phyloP scores from a whole-genome alignment of 257 asterid species.

The Paraleonurus japonicus region DNA sequence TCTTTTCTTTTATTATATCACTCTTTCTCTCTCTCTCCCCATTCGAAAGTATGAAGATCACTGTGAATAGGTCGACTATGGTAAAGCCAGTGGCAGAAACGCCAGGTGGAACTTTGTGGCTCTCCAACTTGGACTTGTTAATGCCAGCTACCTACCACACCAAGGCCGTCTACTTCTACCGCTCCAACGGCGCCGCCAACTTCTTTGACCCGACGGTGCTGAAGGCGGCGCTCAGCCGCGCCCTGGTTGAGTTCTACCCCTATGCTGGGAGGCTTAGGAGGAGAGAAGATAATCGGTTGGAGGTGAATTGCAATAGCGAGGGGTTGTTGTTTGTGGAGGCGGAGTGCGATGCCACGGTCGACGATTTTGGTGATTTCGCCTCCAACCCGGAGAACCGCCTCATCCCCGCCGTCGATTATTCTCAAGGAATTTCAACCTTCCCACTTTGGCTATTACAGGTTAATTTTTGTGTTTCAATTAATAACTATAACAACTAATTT shows the following conservation, averaged over 20 bases:
- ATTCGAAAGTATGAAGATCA: slow-evolving; percentile 24
- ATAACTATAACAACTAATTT: no score
- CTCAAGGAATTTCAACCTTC: slow-evolving; percentile 40
- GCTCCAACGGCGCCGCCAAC: slow-evolving; percentile 30
- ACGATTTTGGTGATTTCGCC: slow-evolving; percentile 55
- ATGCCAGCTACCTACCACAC: slow-evolving; percentile 42
- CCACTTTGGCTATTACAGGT: slow-evolving; percentile 71
- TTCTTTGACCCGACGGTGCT: slow-evolving; percentile 55
- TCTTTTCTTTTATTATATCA: no score
- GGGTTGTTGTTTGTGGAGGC: slow-evolving; percentile 72
- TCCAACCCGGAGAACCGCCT: slow-evolving; percentile 52
- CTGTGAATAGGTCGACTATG: slow-evolving; percentile 27
- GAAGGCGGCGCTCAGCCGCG: slow-evolving; percentile 48
- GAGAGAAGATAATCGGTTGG: slow-evolving; percentile 45
- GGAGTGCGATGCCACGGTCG: slow-evolving; percentile 44
- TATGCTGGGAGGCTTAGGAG: slow-evolving; percentile 44
- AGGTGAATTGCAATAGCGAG: slow-evolving; percentile 55
- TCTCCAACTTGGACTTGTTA: slow-evolving; percentile 53
- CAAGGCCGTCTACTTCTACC: slow-evolving; percentile 42
- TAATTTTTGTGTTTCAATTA: background rate
- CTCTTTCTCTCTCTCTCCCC: background rate
- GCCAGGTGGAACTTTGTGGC: slow-evolving; percentile 48
- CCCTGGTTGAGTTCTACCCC: no score
- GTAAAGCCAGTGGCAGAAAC: slow-evolving; percentile 46
- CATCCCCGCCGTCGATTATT: slow-evolving; percentile 61